Conservation (phyloP, 371 early-diverging fungal genomes). For the Saksenaea vasiformis region DNA sequence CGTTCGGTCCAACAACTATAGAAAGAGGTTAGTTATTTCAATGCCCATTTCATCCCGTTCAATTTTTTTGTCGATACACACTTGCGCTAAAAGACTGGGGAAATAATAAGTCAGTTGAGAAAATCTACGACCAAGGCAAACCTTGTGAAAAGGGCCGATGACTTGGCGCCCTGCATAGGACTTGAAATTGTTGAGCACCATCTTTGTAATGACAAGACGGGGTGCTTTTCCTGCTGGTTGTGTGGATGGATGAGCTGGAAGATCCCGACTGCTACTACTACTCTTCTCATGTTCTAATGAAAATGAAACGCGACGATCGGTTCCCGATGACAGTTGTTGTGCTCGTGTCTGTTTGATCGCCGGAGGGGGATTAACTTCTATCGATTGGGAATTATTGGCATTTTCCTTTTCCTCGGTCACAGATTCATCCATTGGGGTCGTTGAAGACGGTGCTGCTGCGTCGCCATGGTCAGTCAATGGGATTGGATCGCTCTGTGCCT, state of each 20-base stretch:
- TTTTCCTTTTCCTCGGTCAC: neutral
- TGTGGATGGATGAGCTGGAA: conserved; percentile 5
- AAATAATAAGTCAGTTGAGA: neutral
- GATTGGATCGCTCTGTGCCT: too few relatives aligned
- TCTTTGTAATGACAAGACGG: conserved; percentile 87
- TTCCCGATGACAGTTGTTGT: neutral
- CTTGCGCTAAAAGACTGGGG: conserved; percentile 54
- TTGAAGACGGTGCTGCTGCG: neutral
- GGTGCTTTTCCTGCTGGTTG: conserved; percentile 30
- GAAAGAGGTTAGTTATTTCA: neutral
- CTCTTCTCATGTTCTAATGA: neutral
- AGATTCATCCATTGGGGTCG: neutral
- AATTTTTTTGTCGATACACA: conserved; percentile 11
- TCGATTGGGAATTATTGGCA: neutral
- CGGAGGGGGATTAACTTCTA: neutral
- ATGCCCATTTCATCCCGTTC: neutral
- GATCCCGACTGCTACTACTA: neutral
- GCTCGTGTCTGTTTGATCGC: neutral
- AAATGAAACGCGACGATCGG: conserved; percentile 14
- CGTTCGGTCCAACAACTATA: conserved; percentile 96
- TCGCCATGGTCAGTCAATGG: neutral
- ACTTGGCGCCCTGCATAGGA: conserved; percentile 92
- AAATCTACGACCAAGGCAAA: conserved; percentile 30
- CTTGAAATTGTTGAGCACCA: conserved; percentile 95
- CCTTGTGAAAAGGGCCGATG: conserved; percentile 98